Evolutionary conservation across 2,329 filamentous ascomycete genomes (phyloP), one percentile per base, ranked within the genome.

Genomic region (Cladosporium sp.): DNA sequence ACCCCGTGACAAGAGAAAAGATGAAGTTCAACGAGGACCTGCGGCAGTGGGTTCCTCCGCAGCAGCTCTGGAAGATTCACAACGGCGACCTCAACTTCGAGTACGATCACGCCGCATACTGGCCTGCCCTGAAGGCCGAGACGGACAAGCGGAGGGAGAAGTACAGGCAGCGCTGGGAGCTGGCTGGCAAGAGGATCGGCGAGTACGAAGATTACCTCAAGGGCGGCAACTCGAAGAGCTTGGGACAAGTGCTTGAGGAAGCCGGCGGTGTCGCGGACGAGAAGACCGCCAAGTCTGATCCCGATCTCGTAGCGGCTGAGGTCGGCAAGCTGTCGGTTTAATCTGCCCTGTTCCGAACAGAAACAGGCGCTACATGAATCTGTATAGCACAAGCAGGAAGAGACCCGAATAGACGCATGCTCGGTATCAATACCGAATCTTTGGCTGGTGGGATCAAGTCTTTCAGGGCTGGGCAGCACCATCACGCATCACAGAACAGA

Each of bases 1-100:
- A 98, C 71, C 93, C 93, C 7, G 75, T 91, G 63, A 98, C 93
- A 9, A 84, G 87, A 54, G 84, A 93, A 66, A 98, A 98, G 77
- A 84, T 98, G 74, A 95, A 93, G 75, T 96, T 95, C 79, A 96
- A 97, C 76, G 90, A 95, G 70, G 87, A 95, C 66, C 84, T 95
- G 75, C 79, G 79, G 61, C 77, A 87, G 60, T 89, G 90, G 68
- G 86, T 98, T 16, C 90, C 90, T 4, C 72, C 83, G 7, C 78
- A 85, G 63, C 92, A 97, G 68, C 81, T 98, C 49, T 87, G 89
- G 84, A 85, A 83, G 63, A 78, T 84, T 53, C 84, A 87, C 63
- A 84, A 85, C 44, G 92, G 93, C 54, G 80, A 88, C 46, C 80
- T 95, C 56, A 81, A 91, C 55, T 97, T 98, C 67, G 85, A 89